phyloP scores from a whole-genome alignment of 1,284 basidiomycete species.

The Gymnopus androsaceus region DNA sequence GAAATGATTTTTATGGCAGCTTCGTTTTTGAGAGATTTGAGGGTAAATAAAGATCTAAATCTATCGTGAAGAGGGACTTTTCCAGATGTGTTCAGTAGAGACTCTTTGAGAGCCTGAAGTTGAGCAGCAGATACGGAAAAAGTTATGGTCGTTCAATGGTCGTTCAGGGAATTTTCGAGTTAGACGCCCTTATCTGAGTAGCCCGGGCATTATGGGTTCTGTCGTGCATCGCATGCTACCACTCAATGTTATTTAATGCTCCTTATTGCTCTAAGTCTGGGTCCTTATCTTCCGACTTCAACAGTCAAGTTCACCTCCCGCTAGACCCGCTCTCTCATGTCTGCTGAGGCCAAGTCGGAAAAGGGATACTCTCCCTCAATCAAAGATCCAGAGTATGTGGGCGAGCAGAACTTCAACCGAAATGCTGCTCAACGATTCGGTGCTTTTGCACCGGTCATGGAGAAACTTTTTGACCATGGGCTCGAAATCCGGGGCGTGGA shows the following conservation, averaged over 20 bases:
- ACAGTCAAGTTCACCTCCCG: too few species aligned
- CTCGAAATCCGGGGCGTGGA: slow-evolving; percentile 56
- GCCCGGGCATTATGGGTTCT: too few species aligned
- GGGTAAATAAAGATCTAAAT: slow-evolving; percentile 91
- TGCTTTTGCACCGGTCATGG: slow-evolving; percentile 37
- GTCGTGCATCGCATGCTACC: too few species aligned
- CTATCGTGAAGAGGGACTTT: slow-evolving; percentile 83
- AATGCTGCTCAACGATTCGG: slow-evolving; percentile 32
- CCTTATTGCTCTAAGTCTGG: too few species aligned
- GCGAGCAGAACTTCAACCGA: not conserved
- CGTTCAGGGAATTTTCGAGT: too few species aligned
- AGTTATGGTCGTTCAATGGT: too few species aligned
- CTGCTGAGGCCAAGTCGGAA: slow-evolving; percentile 7
- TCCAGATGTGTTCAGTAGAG: slow-evolving; percentile 77
- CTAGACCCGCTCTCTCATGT: too few species aligned
- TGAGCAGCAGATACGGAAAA: slow-evolving; percentile 36
- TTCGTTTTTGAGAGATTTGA: slow-evolving; percentile 85
- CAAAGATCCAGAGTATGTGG: not conserved
- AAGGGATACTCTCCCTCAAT: not conserved
- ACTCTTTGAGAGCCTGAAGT: slow-evolving; percentile 61
- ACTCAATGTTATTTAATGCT: too few species aligned
- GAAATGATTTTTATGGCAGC: slow-evolving; percentile 85
- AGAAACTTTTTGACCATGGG: slow-evolving; percentile 43
- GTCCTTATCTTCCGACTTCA: not conserved
- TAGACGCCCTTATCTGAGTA: too few species aligned